phyloP scores from a whole-genome alignment of 2,329 filamentous ascomycete genomes.

The Claviceps arundinis region DNA sequence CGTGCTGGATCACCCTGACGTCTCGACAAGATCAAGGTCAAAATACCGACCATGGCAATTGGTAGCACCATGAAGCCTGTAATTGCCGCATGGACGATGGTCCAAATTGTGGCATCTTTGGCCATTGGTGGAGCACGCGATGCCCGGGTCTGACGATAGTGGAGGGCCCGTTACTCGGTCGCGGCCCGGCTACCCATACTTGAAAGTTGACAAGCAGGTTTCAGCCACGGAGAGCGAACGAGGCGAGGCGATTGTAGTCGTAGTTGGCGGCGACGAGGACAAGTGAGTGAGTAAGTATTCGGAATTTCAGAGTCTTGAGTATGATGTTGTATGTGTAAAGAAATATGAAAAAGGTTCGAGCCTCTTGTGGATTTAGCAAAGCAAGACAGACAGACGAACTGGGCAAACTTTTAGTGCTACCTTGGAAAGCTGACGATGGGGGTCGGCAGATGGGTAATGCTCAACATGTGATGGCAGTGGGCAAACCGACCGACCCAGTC shows the following conservation, averaged over 20 bases:
- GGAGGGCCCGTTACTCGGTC: background rate
- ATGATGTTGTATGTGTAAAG: background rate
- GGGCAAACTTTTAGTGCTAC: background rate
- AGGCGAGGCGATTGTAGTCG: background rate
- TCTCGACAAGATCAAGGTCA: conserved; percentile 3
- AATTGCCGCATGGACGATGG: conserved; percentile 5
- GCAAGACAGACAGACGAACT: background rate
- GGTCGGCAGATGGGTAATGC: background rate
- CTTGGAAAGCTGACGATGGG: background rate
- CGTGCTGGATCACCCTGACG: conserved; percentile 4
- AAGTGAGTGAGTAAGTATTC: background rate
- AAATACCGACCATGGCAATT: conserved; percentile 2
- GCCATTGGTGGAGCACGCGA: background rate
- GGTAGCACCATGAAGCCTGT: conserved; percentile 6
- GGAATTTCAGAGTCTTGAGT: background rate
- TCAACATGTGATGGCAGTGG: background rate
- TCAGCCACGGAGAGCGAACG: background rate
- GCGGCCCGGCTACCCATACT: conserved; percentile 1
- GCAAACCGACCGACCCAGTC: background rate
- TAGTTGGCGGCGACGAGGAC: background rate
- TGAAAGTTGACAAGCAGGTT: background rate
- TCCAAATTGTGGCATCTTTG: conserved; percentile 4
- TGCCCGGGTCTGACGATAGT: background rate
- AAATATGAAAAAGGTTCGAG: background rate
- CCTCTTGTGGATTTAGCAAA: background rate